Conservation (phyloP, 1,139 yeast species). For the Yamadazyma jaroonii region DNA sequence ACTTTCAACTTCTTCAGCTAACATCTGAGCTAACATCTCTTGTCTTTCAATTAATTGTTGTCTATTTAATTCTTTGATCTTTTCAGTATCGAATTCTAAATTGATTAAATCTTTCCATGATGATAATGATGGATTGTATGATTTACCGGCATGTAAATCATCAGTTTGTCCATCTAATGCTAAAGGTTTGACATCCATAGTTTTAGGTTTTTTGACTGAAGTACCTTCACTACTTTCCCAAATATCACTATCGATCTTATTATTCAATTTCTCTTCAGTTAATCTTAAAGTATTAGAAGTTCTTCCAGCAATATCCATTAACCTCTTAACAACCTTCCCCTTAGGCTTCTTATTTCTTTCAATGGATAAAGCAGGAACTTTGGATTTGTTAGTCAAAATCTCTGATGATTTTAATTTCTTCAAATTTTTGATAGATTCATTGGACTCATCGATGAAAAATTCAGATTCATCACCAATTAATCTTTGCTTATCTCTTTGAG, state of each 20-base stretch:
- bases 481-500: slow-evolving; percentile 63
- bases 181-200: slow-evolving; percentile 22
- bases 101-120: slow-evolving; percentile 77
- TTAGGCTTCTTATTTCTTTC: slow-evolving; percentile 36
- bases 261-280: slow-evolving; percentile 61
- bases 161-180: slow-evolving; percentile 8
- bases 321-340: slow-evolving; percentile 61
- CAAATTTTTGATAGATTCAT: slow-evolving; percentile 27
- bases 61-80: slow-evolving; percentile 63
- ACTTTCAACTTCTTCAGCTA: slow-evolving; percentile 49
- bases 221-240: slow-evolving; percentile 52
- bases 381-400: slow-evolving; percentile 73
- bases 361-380: slow-evolving; percentile 61
- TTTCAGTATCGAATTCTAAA: slow-evolving; percentile 65
- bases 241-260: slow-evolving; percentile 54
- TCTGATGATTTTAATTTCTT: slow-evolving; percentile 63
- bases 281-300: slow-evolving; percentile 53
- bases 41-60: slow-evolving; percentile 58
- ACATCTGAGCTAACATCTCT: slow-evolving; percentile 60
- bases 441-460: slow-evolving; percentile 2
- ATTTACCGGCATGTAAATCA: slow-evolving; percentile 69
- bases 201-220: slow-evolving; percentile 11
- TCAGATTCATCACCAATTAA: slow-evolving; percentile 51
- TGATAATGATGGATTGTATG: slow-evolving; percentile 86
- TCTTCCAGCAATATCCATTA: slow-evolving; percentile 86